Conservation (phyloP, 1,139 yeast genomes). For the Suzukiozyma palmioleophila region DNA sequence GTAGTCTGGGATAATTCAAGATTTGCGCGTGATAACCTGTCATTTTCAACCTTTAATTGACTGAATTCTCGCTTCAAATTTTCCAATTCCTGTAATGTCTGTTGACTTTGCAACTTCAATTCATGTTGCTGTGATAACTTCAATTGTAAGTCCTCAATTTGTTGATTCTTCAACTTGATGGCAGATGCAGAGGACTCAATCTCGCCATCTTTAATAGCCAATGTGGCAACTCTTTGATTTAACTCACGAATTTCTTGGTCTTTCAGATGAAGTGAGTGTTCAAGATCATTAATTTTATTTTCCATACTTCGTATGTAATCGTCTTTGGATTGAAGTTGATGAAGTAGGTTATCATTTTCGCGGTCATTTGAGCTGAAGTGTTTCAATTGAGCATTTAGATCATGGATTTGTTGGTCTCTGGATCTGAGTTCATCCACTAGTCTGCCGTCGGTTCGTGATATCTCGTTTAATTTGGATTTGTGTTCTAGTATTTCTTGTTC, state of each 20-base stretch:
- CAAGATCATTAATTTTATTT: slow-evolving; percentile 5
- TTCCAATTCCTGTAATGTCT: not conserved
- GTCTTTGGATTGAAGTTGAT: not conserved
- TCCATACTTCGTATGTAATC: slow-evolving; percentile 1
- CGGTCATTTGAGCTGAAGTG: not conserved
- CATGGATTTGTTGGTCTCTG: slow-evolving; percentile 1
- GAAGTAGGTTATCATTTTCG: not conserved
- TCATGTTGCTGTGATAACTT: not conserved
- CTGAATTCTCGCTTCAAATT: not conserved
- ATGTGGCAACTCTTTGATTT: not conserved
- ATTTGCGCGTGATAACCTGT: not conserved
- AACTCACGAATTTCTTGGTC: not conserved
- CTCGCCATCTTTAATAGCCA: not conserved
- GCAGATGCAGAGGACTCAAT: not conserved
- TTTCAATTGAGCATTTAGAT: not conserved
- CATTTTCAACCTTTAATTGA: not conserved
- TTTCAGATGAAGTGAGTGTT: not conserved
- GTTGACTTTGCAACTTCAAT: not conserved
- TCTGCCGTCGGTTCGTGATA: not conserved
- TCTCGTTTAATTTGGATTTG: not conserved
- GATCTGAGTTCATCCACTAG: not conserved
- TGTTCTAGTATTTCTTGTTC: not conserved
- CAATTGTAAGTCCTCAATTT: not conserved
- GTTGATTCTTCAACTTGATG: not conserved
- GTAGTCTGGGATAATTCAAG: not conserved